Conservation (phyloP, 176 grass and related monocot species). For the Triticum turgidum region DNA sequence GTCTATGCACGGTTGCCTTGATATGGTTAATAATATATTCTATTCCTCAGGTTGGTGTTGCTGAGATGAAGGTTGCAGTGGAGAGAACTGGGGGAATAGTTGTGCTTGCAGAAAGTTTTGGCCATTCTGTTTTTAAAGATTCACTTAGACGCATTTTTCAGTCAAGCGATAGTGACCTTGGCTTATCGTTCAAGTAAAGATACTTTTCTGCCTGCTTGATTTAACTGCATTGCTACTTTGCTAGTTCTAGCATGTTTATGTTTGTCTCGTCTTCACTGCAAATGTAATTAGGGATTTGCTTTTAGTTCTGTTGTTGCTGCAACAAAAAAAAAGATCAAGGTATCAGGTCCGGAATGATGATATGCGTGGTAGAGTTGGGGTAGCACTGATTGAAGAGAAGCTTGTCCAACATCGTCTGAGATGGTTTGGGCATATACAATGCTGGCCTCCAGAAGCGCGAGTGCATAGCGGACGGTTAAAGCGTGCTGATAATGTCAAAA, state of each 20-base stretch:
- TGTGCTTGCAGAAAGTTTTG: slow-evolving; percentile 94
- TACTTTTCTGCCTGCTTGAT: slow-evolving; percentile 4
- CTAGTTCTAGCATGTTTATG: neutral
- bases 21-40: slow-evolving; percentile 32
- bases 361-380: too few relatives aligned
- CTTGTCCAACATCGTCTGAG: too few relatives aligned
- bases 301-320: neutral
- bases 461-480: too few relatives aligned
- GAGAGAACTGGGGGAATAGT: slow-evolving; percentile 90
- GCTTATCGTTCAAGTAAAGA: slow-evolving; percentile 92
- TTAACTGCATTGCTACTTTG: neutral
- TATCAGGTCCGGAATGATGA: too few relatives aligned
- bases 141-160: slow-evolving; percentile 82
- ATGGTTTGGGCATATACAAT: too few relatives aligned
- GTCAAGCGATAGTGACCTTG: slow-evolving; percentile 75
- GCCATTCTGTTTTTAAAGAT: slow-evolving; percentile 92
- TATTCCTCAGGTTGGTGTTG: slow-evolving; percentile 74
- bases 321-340: neutral
- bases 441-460: too few relatives aligned
- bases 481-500: too few relatives aligned
- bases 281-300: neutral
- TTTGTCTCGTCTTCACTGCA: neutral
- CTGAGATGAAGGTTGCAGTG: slow-evolving; percentile 95
- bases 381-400: too few relatives aligned
- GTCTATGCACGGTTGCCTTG: neutral